Base-by-base conservation (phyloP, 2,329 filamentous ascomycete genomes). In the Fusarium palustre region DNA sequence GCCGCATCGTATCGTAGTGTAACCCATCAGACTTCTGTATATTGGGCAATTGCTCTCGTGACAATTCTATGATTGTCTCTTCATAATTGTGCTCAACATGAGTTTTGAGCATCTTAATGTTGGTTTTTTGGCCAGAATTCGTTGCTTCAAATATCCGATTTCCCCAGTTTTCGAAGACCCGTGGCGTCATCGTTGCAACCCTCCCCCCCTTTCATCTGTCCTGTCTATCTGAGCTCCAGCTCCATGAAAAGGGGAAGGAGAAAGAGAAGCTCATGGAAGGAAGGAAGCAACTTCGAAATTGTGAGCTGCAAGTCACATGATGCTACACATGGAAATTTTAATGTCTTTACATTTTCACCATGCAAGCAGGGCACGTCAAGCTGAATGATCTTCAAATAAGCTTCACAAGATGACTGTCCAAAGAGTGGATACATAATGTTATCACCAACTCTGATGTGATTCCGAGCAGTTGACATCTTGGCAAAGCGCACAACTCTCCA, bases 41-140 rank as follows among this genome's bases (percentile, higher is more conserved):
- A 18, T 52, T 54, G 54, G 67, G 67, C 46, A 69, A 69, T 64
- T 69, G 63, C 58, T 60, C 67, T 70, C 63, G 67, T 69, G 67
- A 69, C 50, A 42, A 30, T 47, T 5, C 7, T n/a, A 41, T 41
- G 56, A 61, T 46, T 20, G 41, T 49, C 50, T 53, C 15, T 24
- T 46, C 28, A 24, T 54, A 68, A 67, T 69, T 63, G 38, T 43
- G 59, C 52, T 63, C 28, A 41, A 48, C 38, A 57, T 53, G 33
- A 64, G 33, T 48, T 43, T 33, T 25, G 41, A 53, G 36, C 57
- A 59, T 57, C 52, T 64, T 20, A 41, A 42, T 60, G 38, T 59
- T 54, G 43, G 38, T 38, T 42, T 54, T 56, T 47, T 45, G 34
- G 16, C 31, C 61, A 36, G n/a, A 53, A 28, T 50, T 50, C 52